Percentiles rank a stretch among this genome's conserved stretches.
Conservation (phyloP, 768 basidiomycete species). For the Mycena vitilis region DNA sequence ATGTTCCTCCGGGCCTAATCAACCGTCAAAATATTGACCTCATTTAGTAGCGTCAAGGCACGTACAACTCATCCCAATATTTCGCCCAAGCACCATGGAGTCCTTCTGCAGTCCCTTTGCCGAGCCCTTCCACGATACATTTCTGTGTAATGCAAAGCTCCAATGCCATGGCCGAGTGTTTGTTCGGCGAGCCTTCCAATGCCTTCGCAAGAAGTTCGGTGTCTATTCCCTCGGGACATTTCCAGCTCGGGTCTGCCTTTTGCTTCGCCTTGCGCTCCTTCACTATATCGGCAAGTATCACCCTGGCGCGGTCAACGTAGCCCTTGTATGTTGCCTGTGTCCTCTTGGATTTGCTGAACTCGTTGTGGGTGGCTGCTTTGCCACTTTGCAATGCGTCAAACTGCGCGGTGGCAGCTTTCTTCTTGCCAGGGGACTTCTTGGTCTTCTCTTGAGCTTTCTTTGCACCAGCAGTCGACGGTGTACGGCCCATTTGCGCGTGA, state of each 20-base stretch:
- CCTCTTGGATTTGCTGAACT: constrained; percentile 24
- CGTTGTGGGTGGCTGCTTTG: background rate
- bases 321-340: constrained; percentile 34
- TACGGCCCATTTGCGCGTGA: background rate
- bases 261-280: constrained; percentile 4
- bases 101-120: constrained; percentile 37
- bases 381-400: background rate
- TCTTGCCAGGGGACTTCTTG: background rate
- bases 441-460: background rate
- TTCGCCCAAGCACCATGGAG: constrained; percentile 44
- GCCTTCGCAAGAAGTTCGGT: constrained; percentile 39
- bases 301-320: constrained; percentile 31
- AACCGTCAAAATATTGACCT: constrained; percentile 20
- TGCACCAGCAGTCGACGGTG: background rate
- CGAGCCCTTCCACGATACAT: constrained; percentile 41
- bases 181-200: constrained; percentile 44
- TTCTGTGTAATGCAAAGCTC: constrained; percentile 46
- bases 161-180: constrained; percentile 40
- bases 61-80: constrained; percentile 46
- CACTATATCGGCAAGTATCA: constrained; percentile 33
- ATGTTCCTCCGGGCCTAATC: constrained; percentile 32
- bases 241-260: background rate
- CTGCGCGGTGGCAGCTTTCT: background rate
- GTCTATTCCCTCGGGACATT: constrained; percentile 35
- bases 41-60: background rate